A percentile compares a stretch with the other conserved stretches of the same genome.
phyloP scores from a whole-genome alignment of 257 asterid genomes.

The Lycium ferocissimum region DNA sequence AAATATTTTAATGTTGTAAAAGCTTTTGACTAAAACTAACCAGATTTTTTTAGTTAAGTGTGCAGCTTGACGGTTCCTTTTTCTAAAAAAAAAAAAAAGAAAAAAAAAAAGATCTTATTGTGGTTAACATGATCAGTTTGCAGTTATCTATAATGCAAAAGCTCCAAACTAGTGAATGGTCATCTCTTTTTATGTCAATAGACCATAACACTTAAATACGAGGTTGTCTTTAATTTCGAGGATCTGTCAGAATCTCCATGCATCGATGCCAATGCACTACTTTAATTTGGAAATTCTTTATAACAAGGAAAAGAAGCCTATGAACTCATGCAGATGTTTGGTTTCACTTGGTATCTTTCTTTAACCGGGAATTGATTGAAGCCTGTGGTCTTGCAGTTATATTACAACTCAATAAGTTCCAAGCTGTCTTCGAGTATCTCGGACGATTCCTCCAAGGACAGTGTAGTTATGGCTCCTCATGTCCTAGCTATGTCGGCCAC shows the following conservation, averaged over 20 bases:
- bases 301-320: constrained; percentile 6
- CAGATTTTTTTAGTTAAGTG: neutral
- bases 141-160: constrained; percentile 4
- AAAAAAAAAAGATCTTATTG: no score
- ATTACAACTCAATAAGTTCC: constrained; percentile 61
- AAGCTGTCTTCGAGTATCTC: constrained; percentile 52
- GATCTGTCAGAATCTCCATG: constrained; percentile 2
- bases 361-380: constrained; percentile 28
- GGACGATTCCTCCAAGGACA: constrained; percentile 50
- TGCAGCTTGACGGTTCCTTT: neutral
- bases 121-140: neutral
- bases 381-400: constrained; percentile 65
- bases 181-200: neutral
- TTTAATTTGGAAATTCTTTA: neutral
- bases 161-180: constrained; percentile 8
- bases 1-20: neutral
- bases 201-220: neutral
- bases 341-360: neutral
- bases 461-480: constrained; percentile 82
- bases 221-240: constrained; percentile 18
- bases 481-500: constrained; percentile 98
- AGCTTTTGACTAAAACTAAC: neutral
- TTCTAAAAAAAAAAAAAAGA: no score
- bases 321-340: neutral
- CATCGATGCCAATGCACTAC: neutral